Evolutionary conservation across 768 basidiomycete genomes (phyloP), one percentile per base, ranked within the genome.

Genomic region (Ramaria sp.): DNA sequence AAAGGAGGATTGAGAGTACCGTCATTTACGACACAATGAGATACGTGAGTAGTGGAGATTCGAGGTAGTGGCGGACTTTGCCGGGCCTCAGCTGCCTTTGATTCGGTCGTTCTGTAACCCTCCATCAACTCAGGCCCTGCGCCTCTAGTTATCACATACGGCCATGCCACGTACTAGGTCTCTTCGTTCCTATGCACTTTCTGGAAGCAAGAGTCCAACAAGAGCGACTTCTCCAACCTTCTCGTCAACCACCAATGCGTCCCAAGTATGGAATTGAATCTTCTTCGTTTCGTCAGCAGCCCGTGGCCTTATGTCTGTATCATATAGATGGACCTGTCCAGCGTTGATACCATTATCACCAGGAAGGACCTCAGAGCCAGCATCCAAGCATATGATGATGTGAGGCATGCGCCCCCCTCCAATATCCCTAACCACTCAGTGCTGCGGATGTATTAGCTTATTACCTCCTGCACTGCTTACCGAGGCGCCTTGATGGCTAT

Each of bases 331-430:
- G 88, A 7, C 86, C 86, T 51, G 31, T n/a, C 46, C 41, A 54
- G 60, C 22, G 60, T 62, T 41, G 75, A 80, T 61, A 90, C 88
- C 76, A 84, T 91, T 58, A 90, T 92, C 56, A 90, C 89, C 51
- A 75, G 89, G 42, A 74, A 81, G 15, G 79, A 92, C 70, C 75
- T 92, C 67, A 86, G 87, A 70, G 75, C 77, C 9, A 88, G 87
- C 66, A 62, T 91, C 49, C 84, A 87, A 64, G 79, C 86, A 12
- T 91, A 90, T 63, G 88, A 89, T 66, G 84, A 87, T 54, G 90
- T 90, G 68, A 68, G 84, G 45, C 42, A 33, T 46, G 33, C 33
- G 31, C 33, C 27, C 24, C 13, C 4, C 30, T 51, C 1, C 10
- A 7, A 47, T 53, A 12, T 56, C 11, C 15, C n/a, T 20, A 41